phyloP scores from a whole-genome alignment of 805 yeast genomes.

The Cephaloascus albidus region DNA sequence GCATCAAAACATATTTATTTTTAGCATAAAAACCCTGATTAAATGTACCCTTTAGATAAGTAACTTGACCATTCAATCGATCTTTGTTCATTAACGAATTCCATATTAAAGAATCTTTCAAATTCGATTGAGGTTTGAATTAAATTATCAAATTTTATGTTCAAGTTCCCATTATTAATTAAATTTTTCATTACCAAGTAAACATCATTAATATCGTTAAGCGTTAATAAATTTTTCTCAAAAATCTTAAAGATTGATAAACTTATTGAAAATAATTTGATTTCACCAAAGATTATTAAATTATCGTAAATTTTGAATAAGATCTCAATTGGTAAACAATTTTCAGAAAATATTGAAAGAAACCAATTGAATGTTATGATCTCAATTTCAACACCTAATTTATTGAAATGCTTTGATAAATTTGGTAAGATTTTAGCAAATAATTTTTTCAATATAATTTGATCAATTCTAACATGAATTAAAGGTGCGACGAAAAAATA shows the following conservation, averaged over 20 bases:
- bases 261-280: conserved; percentile 21
- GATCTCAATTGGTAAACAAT: conserved; percentile 37
- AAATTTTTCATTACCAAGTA: conserved; percentile 24
- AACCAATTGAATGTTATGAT: conserved; percentile 50
- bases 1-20: too few relatives aligned
- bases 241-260: conserved; percentile 26
- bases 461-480: conserved; percentile 28
- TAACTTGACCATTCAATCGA: background rate
- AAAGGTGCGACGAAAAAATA: conserved; percentile 27
- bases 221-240: conserved; percentile 17
- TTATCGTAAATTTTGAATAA: conserved; percentile 46
- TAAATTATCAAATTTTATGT: conserved; percentile 12
- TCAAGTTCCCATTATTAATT: conserved; percentile 9
- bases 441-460: conserved; percentile 21
- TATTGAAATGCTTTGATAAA: conserved; percentile 22
- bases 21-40: too few relatives aligned
- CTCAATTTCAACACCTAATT: conserved; percentile 32
- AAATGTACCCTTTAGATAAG: background rate
- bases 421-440: conserved; percentile 29
- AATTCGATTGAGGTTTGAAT: conserved; percentile 7
- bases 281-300: conserved; percentile 28
- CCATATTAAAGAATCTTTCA: conserved; percentile 3
- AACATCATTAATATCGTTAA: conserved; percentile 17
- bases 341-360: conserved; percentile 40
- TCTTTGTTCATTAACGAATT: background rate